These are phyloP conservation scores for Lumnitzera racemosa DNA, from an alignment of 345 rosid species.

Conservation along the genomic window DNA sequence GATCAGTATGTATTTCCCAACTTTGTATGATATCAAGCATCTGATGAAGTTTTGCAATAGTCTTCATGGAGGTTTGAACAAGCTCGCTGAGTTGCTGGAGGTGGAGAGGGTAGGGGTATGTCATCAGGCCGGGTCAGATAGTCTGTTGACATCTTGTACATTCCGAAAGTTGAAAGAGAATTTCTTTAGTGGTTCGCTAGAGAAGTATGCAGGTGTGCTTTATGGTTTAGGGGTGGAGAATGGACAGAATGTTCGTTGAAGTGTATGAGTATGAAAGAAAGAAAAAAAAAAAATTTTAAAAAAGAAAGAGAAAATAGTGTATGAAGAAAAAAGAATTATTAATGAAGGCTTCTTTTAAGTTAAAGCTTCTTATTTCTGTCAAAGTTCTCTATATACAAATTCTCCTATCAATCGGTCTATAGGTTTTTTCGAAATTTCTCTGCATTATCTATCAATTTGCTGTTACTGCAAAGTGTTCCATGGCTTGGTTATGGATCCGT, in stretches of 20 bases:
- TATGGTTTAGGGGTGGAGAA: conserved; percentile 89
- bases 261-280: background rate
- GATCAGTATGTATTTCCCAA: conserved; percentile 67
- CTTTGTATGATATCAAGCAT: conserved; percentile 71
- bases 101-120: conserved; percentile 81
- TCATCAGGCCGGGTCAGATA: conserved; percentile 94
- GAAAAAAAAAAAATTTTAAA: background rate
- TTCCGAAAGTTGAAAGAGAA: conserved; percentile 80
- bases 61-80: conserved; percentile 85
- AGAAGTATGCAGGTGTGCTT: conserved; percentile 77
- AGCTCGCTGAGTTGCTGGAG: conserved; percentile 74
- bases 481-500: too few species aligned
- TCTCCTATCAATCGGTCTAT: too few species aligned
- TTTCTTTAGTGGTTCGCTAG: conserved; percentile 67
- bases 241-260: conserved; percentile 34
- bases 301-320: conserved; percentile 3
- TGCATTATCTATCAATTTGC: too few species aligned
- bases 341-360: too few species aligned
- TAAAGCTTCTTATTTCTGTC: too few species aligned
- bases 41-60: conserved; percentile 85
- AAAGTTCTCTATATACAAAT: too few species aligned
- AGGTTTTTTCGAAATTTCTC: too few species aligned
- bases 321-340: too few species aligned
- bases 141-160: conserved; percentile 78
- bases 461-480: too few species aligned